A percentile compares a stretch with the other conserved stretches of the same genome.
Evolutionary conservation across 176 grass and related monocot genomes (phyloP).

Genomic region (Canna indica): DNA sequence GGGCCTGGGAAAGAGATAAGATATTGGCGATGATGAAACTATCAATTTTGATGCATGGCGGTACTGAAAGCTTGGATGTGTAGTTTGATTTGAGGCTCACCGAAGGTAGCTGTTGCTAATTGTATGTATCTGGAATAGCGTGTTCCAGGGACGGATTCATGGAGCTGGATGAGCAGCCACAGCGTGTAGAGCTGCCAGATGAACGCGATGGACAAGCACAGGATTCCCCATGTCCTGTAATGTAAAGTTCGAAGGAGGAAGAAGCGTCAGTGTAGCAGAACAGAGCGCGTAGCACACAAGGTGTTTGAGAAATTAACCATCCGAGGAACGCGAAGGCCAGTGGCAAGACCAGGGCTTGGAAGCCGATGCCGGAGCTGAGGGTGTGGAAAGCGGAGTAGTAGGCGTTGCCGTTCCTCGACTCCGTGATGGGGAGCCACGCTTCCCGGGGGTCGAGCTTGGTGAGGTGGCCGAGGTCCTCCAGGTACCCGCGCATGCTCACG

Average conservation of each 20-base stretch:
- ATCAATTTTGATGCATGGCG: no score
- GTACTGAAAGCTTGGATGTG: no score
- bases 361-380: conserved; percentile 92
- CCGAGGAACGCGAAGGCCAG: conserved; percentile 67
- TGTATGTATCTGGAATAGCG: conserved; percentile 82
- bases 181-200: conserved; percentile 94
- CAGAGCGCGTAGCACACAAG: neutral
- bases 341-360: conserved; percentile 86
- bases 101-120: conserved; percentile 53
- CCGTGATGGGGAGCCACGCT: conserved; percentile 96
- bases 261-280: neutral
- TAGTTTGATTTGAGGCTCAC: conserved; percentile 29
- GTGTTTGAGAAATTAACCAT: conserved; percentile 33
- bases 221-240: conserved; percentile 67
- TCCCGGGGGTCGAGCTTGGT: conserved; percentile 64
- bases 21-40: neutral
- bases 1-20: conserved; percentile 27
- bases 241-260: neutral
- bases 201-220: conserved; percentile 61
- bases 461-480: conserved; percentile 70
- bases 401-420: conserved; percentile 81
- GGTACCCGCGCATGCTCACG: conserved; percentile 42
- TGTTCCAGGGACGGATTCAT: conserved; percentile 63
- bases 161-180: conserved; percentile 71
- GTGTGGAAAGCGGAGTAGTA: conserved; percentile 96